Conservation (phyloP, 371 early-diverging fungal genomes). For the Lichtheimia ornata region DNA sequence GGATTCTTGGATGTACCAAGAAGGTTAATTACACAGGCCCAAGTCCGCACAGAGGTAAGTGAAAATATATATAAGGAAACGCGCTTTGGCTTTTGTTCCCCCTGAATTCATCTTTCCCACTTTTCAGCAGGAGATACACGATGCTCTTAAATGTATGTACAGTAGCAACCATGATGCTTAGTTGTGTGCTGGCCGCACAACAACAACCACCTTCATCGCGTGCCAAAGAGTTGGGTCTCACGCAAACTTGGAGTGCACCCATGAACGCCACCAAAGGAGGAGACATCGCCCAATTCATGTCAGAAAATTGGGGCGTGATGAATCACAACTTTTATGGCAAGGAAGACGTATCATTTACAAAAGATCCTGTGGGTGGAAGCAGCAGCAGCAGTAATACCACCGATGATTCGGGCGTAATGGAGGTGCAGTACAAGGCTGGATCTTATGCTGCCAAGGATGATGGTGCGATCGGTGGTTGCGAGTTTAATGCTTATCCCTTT, state of each 20-base stretch:
- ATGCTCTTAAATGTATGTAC: too few species aligned
- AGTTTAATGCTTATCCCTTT: conserved; percentile 50
- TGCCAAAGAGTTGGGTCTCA: conserved; percentile 29
- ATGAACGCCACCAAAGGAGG: conserved; percentile 6
- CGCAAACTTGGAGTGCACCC: conserved; percentile 36
- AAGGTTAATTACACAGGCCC: too few species aligned
- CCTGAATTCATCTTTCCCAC: too few species aligned
- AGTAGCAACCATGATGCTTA: too few species aligned
- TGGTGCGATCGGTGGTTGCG: conserved; percentile 42
- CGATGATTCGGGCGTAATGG: conserved; percentile 21
- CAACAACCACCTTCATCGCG: background rate
- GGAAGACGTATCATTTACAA: conserved; percentile 42
- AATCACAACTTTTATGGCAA: conserved; percentile 18
- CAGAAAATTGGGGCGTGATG: conserved; percentile 26
- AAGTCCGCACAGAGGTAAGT: too few species aligned
- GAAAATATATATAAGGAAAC: too few species aligned
- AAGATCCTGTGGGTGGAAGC: conserved; percentile 35
- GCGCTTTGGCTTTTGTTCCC: too few species aligned
- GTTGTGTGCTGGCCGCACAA: too few species aligned
- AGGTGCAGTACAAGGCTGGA: conserved; percentile 43
- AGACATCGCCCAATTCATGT: conserved; percentile 15
- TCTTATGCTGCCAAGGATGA: conserved; percentile 29
- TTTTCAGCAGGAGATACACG: too few species aligned
- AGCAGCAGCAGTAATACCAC: conserved; percentile 12
- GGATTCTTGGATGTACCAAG: too few species aligned